Base-by-base conservation (phyloP, 164 flowering plant genomes). In the Aristolochia californica region DNA sequence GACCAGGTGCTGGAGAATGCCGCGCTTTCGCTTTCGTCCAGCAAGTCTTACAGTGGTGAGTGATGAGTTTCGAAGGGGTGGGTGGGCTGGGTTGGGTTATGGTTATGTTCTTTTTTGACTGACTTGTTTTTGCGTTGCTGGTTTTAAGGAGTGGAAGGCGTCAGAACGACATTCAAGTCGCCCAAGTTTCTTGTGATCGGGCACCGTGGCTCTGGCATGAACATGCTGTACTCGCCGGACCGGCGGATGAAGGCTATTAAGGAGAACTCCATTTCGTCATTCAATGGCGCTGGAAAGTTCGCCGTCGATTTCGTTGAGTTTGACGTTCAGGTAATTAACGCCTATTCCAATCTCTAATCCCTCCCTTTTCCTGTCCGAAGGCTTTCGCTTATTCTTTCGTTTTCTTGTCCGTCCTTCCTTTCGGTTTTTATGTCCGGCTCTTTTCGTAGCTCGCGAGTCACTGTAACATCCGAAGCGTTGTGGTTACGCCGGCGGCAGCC, bases 121-220 rank as follows among this genome's bases (percentile, higher is more conserved):
- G n/a, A n/a, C n/a, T n/a, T 0, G 18, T 38, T 50, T 18, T 57
- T 57, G 15, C 30, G 8, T 34, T 8, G 12, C 17, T 16, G 7
- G 1, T 10, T 34, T 13, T 22, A 55, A 69, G 77, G 74, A 5
- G 52, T 43, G 1, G 78, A 66, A 7, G 68, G 34, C 18, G 60
- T 56, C 8, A 45, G 43, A 28, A 25, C 45, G 34, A 5, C 65
- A 24, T 64, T 48, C 7, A 65, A 68, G 50, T 27, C 52, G 40
- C 53, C 70, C 49, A 78, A 78, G 61, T 85, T 87, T 24, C 1
- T 69, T 55, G 88, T 90, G 72, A 72, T 90, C 27, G 97, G 97
- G 2, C 97, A 90, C 68, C 72, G 97, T 56, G 97, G 97, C 9
- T 60, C 66, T 60, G 97, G 95, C 12, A 90, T 90, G 97, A 90